Conservation (phyloP, 768 basidiomycete species). For the Pleurotus tuber-regium region DNA sequence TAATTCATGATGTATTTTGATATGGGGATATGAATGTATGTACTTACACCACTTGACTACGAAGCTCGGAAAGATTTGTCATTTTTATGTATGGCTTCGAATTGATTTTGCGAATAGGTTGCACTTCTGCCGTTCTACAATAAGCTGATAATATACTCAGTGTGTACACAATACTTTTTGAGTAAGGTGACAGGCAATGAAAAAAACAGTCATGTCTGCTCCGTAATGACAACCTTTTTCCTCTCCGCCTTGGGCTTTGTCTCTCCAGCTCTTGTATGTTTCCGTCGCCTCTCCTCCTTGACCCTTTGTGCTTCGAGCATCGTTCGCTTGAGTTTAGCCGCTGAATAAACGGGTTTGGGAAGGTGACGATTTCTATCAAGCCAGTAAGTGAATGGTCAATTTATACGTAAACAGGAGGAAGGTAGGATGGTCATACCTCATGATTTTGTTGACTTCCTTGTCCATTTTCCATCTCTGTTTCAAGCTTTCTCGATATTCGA, state of each 20-base stretch:
- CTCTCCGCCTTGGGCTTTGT: constrained; percentile 89
- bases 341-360: constrained; percentile 89
- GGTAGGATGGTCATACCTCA: constrained; percentile 52
- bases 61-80: too few relatives aligned
- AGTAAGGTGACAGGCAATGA: too few relatives aligned
- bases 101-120: too few relatives aligned
- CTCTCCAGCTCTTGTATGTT: constrained; percentile 84
- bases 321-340: constrained; percentile 82
- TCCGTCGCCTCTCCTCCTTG: constrained; percentile 92
- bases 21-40: too few relatives aligned
- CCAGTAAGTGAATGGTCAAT: neutral
- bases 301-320: constrained; percentile 88
- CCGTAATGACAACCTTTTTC: constrained; percentile 81
- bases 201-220: constrained; percentile 55
- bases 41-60: too few relatives aligned
- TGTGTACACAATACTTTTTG: too few relatives aligned
- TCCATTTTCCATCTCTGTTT: constrained; percentile 89
- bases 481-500: constrained; percentile 90
- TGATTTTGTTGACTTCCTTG: constrained; percentile 74
- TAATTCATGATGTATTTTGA: too few relatives aligned
- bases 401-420: constrained; percentile 3
- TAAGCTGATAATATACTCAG: too few relatives aligned
- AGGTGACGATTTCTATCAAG: constrained; percentile 68
- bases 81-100: too few relatives aligned
- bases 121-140: too few relatives aligned